Evolutionary conservation across 2,329 filamentous ascomycete genomes (phyloP), one percentile per base, ranked within the genome.

Genomic region (Fusarium subtropicale): DNA sequence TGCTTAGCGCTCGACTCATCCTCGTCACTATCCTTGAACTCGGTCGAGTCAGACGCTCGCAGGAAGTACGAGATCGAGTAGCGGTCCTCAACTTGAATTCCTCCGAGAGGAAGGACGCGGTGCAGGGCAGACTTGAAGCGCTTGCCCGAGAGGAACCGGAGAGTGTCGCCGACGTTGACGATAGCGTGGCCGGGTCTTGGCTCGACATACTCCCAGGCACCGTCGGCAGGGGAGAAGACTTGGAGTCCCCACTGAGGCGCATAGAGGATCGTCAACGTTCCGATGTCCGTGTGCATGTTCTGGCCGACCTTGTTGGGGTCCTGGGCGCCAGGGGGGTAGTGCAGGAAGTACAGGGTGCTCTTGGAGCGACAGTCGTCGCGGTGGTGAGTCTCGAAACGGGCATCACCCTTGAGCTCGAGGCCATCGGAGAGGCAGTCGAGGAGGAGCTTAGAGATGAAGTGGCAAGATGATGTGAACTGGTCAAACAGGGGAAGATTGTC

Each of bases 251-350:
- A 66, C n/a, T 66, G 62, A 7, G 62, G 51, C 5, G 64, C 56
- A 12, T 38, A 50, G 12, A 67, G 62, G 16, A 67, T 26, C 1
- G 64, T 62, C 1, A 67, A 56, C 0, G 45, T 48, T 6, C 62
- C 62, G 7, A 66, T 62, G 28, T 67, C 62, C 3, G 64, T 67
- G 16, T 67, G 62, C 52, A 66, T 66, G 30, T 62, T 66, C 20
- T 68, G 64, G 0, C 64, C 64, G 4, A 68, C 65, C 33, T 68
- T 30, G 9, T 54, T 52, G 3, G 39, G 53, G 5, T 56, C 46
- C 30, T 59, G 52, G 1, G 34, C 28, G 7, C 52, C 52, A 11
- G 53, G 53, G 1, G 62, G 62, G 31, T 65, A 65, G 46, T 65
- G 60, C 0, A 65, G 24, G 6, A 65, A 64, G 41, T 64, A 65